Evolutionary conservation across 78 protist genomes (phyloP).

Genomic region (Acrasis kona): DNA sequence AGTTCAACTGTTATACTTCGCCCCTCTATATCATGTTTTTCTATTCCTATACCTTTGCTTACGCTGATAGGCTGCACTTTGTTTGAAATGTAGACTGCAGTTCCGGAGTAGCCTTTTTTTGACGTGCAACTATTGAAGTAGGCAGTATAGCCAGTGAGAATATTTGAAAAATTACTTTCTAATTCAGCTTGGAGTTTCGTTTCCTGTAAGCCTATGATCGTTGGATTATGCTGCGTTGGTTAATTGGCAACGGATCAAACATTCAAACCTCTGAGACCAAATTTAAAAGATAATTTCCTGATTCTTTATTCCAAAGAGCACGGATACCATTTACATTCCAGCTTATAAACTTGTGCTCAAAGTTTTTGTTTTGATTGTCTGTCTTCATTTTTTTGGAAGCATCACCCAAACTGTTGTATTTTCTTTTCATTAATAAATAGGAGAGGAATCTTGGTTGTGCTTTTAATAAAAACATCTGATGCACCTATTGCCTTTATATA

Average conservation of each 20-base stretch:
- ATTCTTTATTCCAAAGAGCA: constrained; percentile 1
- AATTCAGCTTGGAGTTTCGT: background rate
- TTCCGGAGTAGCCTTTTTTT: constrained; percentile 7
- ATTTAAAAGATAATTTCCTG: background rate
- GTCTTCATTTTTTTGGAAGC: no score
- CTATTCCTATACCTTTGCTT: no score
- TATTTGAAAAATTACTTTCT: background rate
- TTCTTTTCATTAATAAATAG: no score
- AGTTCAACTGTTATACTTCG: background rate
- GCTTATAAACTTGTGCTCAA: constrained; percentile 13
- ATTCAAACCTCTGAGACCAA: background rate
- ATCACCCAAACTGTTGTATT: no score
- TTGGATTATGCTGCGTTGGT: background rate
- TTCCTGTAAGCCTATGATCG: constrained; percentile 15
- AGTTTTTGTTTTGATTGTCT: no score
- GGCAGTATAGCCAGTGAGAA: background rate
- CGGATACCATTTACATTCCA: constrained; percentile 33
- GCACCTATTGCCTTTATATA: no score
- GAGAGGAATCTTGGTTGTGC: no score
- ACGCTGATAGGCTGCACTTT: background rate
- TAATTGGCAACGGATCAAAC: background rate
- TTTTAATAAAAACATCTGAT: no score
- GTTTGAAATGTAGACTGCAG: background rate
- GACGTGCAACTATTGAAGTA: background rate
- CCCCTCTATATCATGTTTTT: no score